These are phyloP conservation scores for Akanthomyces muscarius DNA, from an alignment of 2,329 filamentous ascomycete species.

Conservation along the genomic window DNA sequence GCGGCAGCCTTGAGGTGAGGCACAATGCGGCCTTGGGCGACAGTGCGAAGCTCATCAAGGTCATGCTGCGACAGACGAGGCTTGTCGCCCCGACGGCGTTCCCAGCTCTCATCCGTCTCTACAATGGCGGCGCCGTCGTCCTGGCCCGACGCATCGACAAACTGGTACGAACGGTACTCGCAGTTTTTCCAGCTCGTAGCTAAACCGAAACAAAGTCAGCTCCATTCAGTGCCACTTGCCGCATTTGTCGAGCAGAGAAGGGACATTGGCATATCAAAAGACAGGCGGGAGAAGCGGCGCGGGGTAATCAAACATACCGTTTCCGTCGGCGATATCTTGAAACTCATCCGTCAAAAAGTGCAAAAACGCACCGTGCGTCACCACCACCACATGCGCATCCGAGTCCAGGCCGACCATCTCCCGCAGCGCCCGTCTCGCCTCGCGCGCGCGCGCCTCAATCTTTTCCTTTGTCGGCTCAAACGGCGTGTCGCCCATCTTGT, in stretches of 20 bases:
- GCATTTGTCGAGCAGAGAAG: too few species aligned
- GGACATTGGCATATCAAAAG: too few species aligned
- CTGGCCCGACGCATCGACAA: slow-evolving; percentile 48
- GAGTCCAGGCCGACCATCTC: slow-evolving; percentile 33
- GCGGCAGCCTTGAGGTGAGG: slow-evolving; percentile 28
- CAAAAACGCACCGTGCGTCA: slow-evolving; percentile 78
- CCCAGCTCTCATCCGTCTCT: slow-evolving; percentile 49
- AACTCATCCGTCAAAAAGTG: slow-evolving; percentile 85
- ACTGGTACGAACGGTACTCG: slow-evolving; percentile 66
- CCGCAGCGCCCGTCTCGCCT: slow-evolving; percentile 56
- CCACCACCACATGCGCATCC: slow-evolving; percentile 66
- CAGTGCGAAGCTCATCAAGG: slow-evolving; percentile 40
- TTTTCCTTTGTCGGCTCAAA: slow-evolving; percentile 48
- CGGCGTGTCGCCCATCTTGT: slow-evolving; percentile 49
- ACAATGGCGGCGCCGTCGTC: slow-evolving; percentile 45
- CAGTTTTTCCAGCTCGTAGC: slow-evolving; percentile 73
- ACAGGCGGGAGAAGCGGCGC: too few species aligned
- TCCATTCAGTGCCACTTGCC: too few species aligned
- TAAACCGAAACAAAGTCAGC: slow-evolving; percentile 26
- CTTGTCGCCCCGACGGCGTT: slow-evolving; percentile 38
- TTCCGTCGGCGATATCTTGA: slow-evolving; percentile 49
- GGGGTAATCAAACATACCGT: slow-evolving; percentile 32
- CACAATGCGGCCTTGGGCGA: slow-evolving; percentile 33
- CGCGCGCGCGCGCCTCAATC: slow-evolving; percentile 57
- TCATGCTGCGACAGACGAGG: slow-evolving; percentile 42